Evolutionary conservation across 129 eudicot species (phyloP).

Genomic region (Artemisia annua): DNA sequence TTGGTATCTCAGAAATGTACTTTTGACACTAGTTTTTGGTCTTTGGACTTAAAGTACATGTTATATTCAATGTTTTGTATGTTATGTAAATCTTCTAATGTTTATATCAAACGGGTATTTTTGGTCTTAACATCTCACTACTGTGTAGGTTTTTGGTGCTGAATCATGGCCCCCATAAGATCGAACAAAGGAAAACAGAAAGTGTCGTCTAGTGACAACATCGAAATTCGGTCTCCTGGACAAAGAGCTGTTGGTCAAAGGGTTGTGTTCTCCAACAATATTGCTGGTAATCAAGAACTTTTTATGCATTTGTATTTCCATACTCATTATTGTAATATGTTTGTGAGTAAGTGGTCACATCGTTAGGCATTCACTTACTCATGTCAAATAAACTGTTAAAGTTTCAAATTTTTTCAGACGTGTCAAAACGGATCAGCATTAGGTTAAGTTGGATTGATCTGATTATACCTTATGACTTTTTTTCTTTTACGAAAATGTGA

Average conservation of each 20-base stretch:
- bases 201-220: conserved; percentile 23
- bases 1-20: too few species aligned
- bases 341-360: not conserved
- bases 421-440: too few species aligned
- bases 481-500: too few species aligned
- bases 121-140: not conserved
- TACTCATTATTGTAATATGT: not conserved
- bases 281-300: conserved; percentile 38
- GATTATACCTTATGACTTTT: too few species aligned
- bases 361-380: too few species aligned
- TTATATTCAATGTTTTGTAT: not conserved
- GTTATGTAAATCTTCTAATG: not conserved
- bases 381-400: too few species aligned
- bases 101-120: not conserved
- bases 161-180: conserved; percentile 53
- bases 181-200: conserved; percentile 46
- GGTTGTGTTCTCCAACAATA: conserved; percentile 39
- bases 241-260: conserved; percentile 41
- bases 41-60: too few species aligned
- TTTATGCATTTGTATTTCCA: not conserved
- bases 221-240: conserved; percentile 28
- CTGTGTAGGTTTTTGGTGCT: conserved; percentile 11
- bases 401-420: too few species aligned
- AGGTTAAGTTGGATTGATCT: too few species aligned
- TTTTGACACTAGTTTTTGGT: too few species aligned